A percentile compares a stretch with the other conserved stretches of the same genome.
phyloP scores from a whole-genome alignment of 164 flowering plant genomes.

The Vitis labrusca region DNA sequence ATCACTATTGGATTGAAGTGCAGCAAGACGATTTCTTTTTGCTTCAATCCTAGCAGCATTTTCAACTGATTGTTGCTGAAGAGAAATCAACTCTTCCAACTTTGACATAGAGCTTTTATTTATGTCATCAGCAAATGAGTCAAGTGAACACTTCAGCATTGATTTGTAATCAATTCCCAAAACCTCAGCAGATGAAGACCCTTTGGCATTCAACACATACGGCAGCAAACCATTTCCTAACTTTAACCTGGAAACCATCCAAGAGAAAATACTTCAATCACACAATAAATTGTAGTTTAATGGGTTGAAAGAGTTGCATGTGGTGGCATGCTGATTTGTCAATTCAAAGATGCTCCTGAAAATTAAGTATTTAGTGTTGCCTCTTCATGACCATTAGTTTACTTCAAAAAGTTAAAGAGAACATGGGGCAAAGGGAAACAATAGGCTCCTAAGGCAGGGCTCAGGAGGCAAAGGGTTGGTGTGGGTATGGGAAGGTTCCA shows the following conservation, averaged over 20 bases:
- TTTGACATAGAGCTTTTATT: constrained; percentile 24
- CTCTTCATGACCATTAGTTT: too few relatives aligned
- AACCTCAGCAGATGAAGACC: constrained; percentile 61
- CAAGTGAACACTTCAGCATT: constrained; percentile 60
- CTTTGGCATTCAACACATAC: constrained; percentile 59
- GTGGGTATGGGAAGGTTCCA: too few relatives aligned
- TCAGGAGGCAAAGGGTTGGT: too few relatives aligned
- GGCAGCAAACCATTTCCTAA: constrained; percentile 61
- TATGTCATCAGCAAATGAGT: constrained; percentile 29
- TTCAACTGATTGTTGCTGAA: constrained; percentile 62
- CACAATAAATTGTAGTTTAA: not conserved
- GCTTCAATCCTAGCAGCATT: constrained; percentile 49
- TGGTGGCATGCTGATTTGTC: too few relatives aligned
- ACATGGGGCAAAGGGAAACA: too few relatives aligned
- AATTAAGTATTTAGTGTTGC: too few relatives aligned
- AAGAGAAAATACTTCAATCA: not conserved
- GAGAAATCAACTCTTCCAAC: constrained; percentile 35
- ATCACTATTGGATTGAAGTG: too few relatives aligned
- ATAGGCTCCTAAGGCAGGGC: too few relatives aligned
- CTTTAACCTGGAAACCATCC: constrained; percentile 57
- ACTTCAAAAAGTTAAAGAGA: too few relatives aligned
- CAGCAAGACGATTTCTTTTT: constrained; percentile 41
- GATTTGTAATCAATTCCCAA: constrained; percentile 80
- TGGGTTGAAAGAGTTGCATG: not conserved
- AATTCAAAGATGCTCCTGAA: too few relatives aligned